Base-by-base conservation (phyloP, 768 basidiomycete species). In the Cyclocybe aegerita region DNA sequence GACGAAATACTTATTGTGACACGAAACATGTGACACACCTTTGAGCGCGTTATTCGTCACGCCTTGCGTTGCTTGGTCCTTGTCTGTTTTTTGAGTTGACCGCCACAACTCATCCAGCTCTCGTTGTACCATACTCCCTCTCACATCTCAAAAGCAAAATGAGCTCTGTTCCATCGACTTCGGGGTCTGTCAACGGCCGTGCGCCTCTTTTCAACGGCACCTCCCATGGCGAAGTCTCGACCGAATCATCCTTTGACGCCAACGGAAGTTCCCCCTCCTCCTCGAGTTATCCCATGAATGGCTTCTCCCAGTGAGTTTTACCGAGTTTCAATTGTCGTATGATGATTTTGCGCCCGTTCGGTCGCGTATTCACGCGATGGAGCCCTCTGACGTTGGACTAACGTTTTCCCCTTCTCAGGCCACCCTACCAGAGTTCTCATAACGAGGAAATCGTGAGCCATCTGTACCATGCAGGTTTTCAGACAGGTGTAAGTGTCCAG, bases 391-490 rank as follows among this genome's bases (percentile, higher is more conserved):
- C 15, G 31, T 33, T 15, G 31, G 4, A 31, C 15, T 31, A 35
- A 43, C 48, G n/a, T 52, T 52, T n/a, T 55, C 56, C 49, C 51
- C 50, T 47, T 45, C 46, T n/a, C 51, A 76, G 75, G 56, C 62
- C 73, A 55, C 75, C 78, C 33, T 84, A 77, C 67, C 79, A 80
- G 63, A 65, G 74, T 53, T 81, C 83, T 60, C 88, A 91, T 70
- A 84, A 90, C 51, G 83, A 89, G 60, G 82, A 85, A 59, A 87
- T 90, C 57, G 79, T 92, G 57, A 80, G 81, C 65, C 86, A 92
- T 66, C 67, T 92, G 57, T 90, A 88, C 68, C 82, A 86, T 57
- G 74, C 86, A 50, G 89, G 88, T 34, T 92, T 92, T 65, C 85
- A 89, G 64, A 84, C 83, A 47, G 88, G 90, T 62, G 88, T 91